phyloP scores from a whole-genome alignment of 345 rosid species.

The Eucalyptus globulus region DNA sequence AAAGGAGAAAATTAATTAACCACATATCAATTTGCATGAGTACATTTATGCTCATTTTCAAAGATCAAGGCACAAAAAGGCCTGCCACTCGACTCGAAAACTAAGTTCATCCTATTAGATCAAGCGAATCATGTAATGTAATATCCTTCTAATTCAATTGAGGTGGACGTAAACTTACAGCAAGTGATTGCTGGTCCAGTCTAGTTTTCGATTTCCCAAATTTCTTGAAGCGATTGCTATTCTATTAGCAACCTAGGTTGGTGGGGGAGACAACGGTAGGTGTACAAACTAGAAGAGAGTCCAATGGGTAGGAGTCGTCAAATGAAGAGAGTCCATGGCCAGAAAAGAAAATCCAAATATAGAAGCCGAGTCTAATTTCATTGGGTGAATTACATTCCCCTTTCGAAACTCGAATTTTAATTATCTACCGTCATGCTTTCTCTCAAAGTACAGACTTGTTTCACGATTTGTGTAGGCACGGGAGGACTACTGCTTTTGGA shows the following conservation, averaged over 20 bases:
- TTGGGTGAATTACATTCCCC: background rate
- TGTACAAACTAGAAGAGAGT: background rate
- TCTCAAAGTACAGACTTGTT: accelerated
- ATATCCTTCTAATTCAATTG: background rate
- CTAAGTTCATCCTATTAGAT: background rate
- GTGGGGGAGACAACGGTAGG: background rate
- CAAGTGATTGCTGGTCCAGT: accelerated
- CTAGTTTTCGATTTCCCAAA: background rate
- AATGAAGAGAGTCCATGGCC: background rate
- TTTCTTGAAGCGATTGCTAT: background rate
- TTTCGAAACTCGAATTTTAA: background rate
- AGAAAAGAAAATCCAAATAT: background rate
- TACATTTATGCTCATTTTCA: background rate
- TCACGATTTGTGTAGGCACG: background rate
- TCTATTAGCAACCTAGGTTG: background rate
- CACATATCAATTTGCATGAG: background rate
- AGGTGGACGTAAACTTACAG: background rate
- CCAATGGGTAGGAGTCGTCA: background rate
- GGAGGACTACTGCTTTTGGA: background rate
- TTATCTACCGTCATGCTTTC: background rate
- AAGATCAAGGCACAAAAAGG: background rate
- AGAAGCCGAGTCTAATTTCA: background rate
- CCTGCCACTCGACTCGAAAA: accelerated
- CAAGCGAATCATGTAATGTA: background rate
- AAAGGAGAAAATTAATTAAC: background rate